These are phyloP conservation scores for Botrytis paeoniae DNA, from an alignment of 2,329 filamentous ascomycete genomes.

Conservation along the genomic window DNA sequence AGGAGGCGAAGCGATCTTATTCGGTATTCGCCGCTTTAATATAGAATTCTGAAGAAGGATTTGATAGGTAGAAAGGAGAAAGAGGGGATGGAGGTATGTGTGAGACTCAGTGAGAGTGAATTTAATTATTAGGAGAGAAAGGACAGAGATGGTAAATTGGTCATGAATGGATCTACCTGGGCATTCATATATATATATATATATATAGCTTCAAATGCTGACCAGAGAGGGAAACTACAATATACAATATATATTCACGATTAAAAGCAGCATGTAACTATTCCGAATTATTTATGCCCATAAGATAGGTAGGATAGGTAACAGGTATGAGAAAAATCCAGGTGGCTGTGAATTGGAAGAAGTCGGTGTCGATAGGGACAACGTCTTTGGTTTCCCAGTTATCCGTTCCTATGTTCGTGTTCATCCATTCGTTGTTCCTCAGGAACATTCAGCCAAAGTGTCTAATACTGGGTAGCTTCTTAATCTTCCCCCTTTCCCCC, in stretches of 20 bases:
- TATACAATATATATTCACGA: neutral
- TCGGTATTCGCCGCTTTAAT: slow-evolving; percentile 17
- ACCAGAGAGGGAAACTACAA: neutral
- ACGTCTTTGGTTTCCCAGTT: neutral
- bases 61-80: slow-evolving; percentile 6
- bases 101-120: neutral
- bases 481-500: neutral
- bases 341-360: slow-evolving; percentile 15
- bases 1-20: slow-evolving; percentile 21
- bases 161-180: neutral
- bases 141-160: neutral
- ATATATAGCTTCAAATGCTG: neutral
- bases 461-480: neutral
- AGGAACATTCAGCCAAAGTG: neutral
- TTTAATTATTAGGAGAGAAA: neutral
- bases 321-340: neutral
- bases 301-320: neutral
- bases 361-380: slow-evolving; percentile 8
- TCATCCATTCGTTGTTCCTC: neutral
- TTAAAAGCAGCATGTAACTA: slow-evolving; percentile 20
- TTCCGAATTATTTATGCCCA: neutral
- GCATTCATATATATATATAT: neutral
- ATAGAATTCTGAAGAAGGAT: slow-evolving; percentile 14
- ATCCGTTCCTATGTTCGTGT: neutral
- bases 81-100: neutral